phyloP scores from a whole-genome alignment of 83 land plant genomes.

The Thuja plicata region DNA sequence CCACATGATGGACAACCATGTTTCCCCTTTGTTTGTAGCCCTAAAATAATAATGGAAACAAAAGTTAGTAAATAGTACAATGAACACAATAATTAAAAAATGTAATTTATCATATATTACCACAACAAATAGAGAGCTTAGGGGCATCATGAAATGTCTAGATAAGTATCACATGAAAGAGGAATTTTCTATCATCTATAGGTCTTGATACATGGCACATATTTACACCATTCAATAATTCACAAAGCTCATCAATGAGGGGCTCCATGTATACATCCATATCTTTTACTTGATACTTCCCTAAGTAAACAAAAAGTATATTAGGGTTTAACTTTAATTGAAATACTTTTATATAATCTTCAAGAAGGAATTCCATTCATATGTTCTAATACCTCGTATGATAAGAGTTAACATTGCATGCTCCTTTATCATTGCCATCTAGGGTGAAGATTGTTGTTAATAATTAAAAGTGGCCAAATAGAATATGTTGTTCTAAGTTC shows the following conservation, averaged over 20 bases:
- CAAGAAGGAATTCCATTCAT: neutral
- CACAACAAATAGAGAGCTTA: no score
- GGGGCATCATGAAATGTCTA: no score
- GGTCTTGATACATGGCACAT: neutral
- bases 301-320: neutral
- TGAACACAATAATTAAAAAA: neutral
- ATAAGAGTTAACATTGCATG: neutral
- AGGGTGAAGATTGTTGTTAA: neutral
- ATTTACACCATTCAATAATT: neutral
- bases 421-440: neutral
- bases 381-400: no score
- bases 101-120: neutral
- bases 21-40: no score
- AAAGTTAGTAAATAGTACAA: neutral
- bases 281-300: neutral
- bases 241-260: neutral
- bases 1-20: slow-evolving; percentile 1
- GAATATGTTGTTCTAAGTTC: neutral
- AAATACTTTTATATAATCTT: neutral
- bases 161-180: no score
- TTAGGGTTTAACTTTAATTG: neutral
- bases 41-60: neutral
- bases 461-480: neutral
- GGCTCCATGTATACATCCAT: no score
- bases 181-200: no score